A percentile compares a stretch with the other conserved stretches of the same genome.
phyloP scores from a whole-genome alignment of 257 asterid genomes.

The Forsythia suspensa region DNA sequence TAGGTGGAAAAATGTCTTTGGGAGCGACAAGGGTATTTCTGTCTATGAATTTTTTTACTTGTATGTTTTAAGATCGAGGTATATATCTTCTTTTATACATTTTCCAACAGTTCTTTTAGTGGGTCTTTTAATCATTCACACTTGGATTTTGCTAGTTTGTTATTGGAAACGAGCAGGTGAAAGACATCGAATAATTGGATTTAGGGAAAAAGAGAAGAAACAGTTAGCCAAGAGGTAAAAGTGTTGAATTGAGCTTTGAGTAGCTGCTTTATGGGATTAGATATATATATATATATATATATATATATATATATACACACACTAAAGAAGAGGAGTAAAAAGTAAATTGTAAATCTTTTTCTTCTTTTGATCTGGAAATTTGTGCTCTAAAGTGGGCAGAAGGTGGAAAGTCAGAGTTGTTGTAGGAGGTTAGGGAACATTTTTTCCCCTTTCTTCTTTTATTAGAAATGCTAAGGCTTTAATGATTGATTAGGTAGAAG shows the following conservation, averaged over 20 bases:
- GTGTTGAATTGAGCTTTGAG: neutral
- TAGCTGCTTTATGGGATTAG: conserved; percentile 2
- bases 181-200: conserved; percentile 13
- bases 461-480: conserved; percentile 25
- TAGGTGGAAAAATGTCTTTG: neutral
- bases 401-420: conserved; percentile 23
- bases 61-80: neutral
- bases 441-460: conserved; percentile 14
- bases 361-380: conserved; percentile 32
- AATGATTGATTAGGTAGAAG: conserved; percentile 12
- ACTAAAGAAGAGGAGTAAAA: conserved; percentile 3
- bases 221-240: conserved; percentile 18
- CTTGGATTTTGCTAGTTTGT: conserved; percentile 16
- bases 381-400: conserved; percentile 23
- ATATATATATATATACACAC: neutral
- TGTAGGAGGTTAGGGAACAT: neutral
- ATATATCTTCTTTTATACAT: neutral
- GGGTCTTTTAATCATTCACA: conserved; percentile 28
- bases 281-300: neutral
- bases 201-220: conserved; percentile 16
- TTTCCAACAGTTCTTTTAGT: neutral
- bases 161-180: conserved; percentile 22
- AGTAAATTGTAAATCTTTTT: conserved; percentile 18
- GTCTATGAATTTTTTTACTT: neutral
- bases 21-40: neutral